Evolutionary conservation across 2,329 filamentous ascomycete species (phyloP).

Genomic region (Calonectria pseudoreteaudii): DNA sequence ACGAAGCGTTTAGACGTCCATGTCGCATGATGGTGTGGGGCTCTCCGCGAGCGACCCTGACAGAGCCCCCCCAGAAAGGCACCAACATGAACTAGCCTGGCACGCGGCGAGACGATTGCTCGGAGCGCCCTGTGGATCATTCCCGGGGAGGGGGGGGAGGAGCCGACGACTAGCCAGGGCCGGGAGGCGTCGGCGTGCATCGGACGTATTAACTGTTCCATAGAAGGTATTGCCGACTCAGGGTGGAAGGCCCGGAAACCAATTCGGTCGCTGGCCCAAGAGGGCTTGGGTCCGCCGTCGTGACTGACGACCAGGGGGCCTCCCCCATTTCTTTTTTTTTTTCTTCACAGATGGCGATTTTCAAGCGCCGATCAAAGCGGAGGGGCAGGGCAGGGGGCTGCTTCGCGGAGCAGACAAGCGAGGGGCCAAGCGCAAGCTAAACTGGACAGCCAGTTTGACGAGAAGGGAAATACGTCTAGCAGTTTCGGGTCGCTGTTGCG

Average conservation of each 20-base stretch:
- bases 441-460: neutral
- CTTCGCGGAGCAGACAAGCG: neutral
- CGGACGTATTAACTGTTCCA: conserved; percentile 36
- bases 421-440: conserved; percentile 13
- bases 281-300: conserved; percentile 23
- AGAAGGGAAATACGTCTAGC: neutral
- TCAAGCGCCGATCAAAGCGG: conserved; percentile 27
- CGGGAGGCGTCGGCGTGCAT: conserved; percentile 31
- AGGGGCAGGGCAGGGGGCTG: conserved; percentile 8
- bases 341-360: conserved; percentile 27
- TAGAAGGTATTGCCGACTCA: conserved; percentile 31
- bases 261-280: conserved; percentile 27
- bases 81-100: conserved; percentile 3
- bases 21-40: conserved; percentile 39
- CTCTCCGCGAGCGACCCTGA: conserved; percentile 28
- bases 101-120: conserved; percentile 22
- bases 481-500: neutral
- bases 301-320: conserved; percentile 8
- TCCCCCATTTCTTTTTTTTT: conserved; percentile 19
- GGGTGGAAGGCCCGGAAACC: conserved; percentile 27
- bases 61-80: conserved; percentile 25
- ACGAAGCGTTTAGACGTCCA: conserved; percentile 14
- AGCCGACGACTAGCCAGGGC: conserved; percentile 26
- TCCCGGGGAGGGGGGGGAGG: neutral
- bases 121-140: conserved; percentile 26